A percentile compares a stretch with the other conserved stretches of the same genome.
phyloP scores from a whole-genome alignment of 2,329 filamentous ascomycete species.

The Apiospora pterosperma region DNA sequence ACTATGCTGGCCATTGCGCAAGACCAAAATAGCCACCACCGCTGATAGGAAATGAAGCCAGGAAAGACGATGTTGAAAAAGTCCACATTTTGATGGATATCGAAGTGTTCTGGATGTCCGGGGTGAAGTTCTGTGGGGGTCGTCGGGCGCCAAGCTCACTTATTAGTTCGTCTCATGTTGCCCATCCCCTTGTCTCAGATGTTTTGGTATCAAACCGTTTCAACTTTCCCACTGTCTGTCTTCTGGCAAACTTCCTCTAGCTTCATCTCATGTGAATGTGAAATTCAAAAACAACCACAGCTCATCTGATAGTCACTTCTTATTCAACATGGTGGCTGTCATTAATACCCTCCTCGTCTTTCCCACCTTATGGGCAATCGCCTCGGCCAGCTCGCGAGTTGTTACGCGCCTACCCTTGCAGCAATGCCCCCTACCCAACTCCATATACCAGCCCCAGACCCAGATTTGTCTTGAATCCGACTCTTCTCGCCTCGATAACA shows the following conservation, averaged over 20 bases:
- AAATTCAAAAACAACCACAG: neutral
- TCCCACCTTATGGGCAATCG: neutral
- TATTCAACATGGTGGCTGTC: neutral
- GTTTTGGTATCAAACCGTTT: neutral
- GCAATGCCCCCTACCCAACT: neutral
- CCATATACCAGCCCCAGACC: neutral
- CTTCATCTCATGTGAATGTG: neutral
- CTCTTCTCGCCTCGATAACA: neutral
- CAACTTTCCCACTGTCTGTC: neutral
- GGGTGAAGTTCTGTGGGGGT: neutral
- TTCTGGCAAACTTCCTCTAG: neutral
- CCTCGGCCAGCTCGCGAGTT: neutral
- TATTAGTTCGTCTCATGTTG: neutral
- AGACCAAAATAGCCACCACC: neutral
- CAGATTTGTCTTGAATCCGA: neutral
- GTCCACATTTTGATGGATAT: neutral
- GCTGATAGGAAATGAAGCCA: neutral
- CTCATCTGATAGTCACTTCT: too few species aligned
- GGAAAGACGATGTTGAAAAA: neutral
- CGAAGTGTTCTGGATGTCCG: neutral
- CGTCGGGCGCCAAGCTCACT: neutral
- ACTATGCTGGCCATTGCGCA: neutral
- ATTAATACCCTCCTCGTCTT: neutral
- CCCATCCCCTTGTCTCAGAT: neutral
- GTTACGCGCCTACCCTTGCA: neutral